A percentile compares a stretch with the other conserved stretches of the same genome.
Evolutionary conservation across 225 moss, liverwort and hornwort species (phyloP).

Genomic region (Pleurozium schreberi): DNA sequence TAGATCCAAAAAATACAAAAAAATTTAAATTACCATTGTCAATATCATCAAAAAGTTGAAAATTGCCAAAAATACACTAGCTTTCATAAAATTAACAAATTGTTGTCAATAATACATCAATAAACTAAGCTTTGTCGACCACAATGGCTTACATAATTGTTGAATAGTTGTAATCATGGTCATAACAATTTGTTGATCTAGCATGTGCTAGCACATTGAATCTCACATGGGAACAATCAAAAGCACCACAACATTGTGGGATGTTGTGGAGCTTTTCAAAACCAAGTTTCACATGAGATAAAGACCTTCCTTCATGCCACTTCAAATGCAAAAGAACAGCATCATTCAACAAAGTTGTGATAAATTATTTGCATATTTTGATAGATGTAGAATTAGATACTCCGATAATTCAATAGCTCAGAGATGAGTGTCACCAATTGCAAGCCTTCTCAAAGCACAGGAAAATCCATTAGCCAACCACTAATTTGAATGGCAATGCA

Average conservation of each 20-base stretch:
- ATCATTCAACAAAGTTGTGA: neutral
- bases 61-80: no score
- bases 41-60: no score
- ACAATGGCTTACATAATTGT: neutral
- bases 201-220: accelerated
- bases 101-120: no score
- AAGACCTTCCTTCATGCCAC: neutral
- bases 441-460: no score
- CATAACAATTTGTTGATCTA: neutral
- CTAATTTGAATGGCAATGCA: no score
- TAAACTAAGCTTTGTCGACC: neutral
- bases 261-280: neutral
- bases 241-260: neutral
- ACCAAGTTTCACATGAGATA: neutral
- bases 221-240: neutral
- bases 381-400: neutral
- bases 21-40: no score
- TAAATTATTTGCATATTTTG: neutral
- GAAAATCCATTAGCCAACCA: no score
- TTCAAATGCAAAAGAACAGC: neutral
- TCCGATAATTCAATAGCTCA: no score
- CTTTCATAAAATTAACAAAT: neutral
- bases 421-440: no score
- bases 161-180: neutral
- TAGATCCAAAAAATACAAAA: no score